Evolutionary conservation across 2,329 filamentous ascomycete genomes (phyloP).

Genomic region (Fusarium sp.): DNA sequence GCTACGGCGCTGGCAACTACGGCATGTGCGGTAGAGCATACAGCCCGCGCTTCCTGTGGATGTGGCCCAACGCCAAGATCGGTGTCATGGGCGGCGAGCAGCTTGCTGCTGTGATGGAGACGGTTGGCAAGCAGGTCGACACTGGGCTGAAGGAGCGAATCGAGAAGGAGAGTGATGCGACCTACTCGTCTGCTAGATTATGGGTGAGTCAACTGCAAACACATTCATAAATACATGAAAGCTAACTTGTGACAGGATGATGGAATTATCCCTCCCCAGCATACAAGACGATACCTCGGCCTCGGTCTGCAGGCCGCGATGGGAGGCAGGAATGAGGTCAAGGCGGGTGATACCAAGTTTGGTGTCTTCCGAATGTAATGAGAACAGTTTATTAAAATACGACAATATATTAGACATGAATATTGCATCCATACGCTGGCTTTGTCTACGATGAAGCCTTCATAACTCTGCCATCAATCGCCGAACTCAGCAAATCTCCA

Average conservation of each 20-base stretch:
- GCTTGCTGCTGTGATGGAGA: conserved; percentile 91
- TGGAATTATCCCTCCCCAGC: conserved; percentile 81
- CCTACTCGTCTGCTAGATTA: conserved; percentile 87
- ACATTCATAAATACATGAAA: neutral
- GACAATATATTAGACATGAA: conserved; percentile 5
- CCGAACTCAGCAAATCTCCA: neutral
- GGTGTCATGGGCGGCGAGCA: conserved; percentile 97
- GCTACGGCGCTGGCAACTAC: conserved; percentile 95
- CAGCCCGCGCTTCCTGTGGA: conserved; percentile 90
- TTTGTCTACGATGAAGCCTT: neutral
- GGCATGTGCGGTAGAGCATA: conserved; percentile 98
- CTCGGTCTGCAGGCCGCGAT: conserved; percentile 79
- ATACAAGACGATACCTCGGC: conserved; percentile 79
- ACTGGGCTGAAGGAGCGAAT: conserved; percentile 85
- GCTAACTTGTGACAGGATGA: conserved; percentile 69
- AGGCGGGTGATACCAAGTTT: conserved; percentile 75
- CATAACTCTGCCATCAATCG: neutral
- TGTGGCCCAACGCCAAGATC: conserved; percentile 97
- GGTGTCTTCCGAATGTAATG: conserved; percentile 85
- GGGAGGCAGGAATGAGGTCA: conserved; percentile 72
- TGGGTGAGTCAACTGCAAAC: conserved; percentile 71
- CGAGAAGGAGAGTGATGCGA: conserved; percentile 88
- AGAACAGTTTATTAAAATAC: conserved; percentile 2
- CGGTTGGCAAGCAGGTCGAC: conserved; percentile 86
- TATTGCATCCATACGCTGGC: neutral